Percentiles rank a stretch among this genome's conserved stretches.
Evolutionary conservation across 257 asterid species (phyloP).

Genomic region (Lycium barbarum): DNA sequence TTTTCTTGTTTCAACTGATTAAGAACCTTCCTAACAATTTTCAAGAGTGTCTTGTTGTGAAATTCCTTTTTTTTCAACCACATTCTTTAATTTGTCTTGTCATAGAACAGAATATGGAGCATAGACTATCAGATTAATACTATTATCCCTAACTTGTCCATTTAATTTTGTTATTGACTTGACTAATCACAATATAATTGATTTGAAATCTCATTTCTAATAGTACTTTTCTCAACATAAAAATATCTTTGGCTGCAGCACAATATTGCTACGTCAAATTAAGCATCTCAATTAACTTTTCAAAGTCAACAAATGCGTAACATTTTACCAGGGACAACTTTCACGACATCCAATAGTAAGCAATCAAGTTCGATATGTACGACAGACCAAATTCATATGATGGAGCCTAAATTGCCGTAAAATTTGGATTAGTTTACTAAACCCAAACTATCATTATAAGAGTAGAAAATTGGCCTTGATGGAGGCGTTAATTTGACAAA

Average conservation of each 20-base stretch:
- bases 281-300: slow-evolving; percentile 5
- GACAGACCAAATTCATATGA: not conserved
- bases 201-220: slow-evolving; percentile 17
- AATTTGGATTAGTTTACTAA: not conserved
- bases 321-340: not conserved
- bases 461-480: not conserved
- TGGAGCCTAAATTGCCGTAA: not conserved
- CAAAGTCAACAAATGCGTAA: not conserved
- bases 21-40: slow-evolving; percentile 28
- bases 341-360: not conserved
- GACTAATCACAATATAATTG: slow-evolving; percentile 21
- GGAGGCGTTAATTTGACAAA: not conserved
- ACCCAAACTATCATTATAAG: not conserved
- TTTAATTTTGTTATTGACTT: slow-evolving; percentile 19
- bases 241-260: not conserved
- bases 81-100: slow-evolving; percentile 22
- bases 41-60: not conserved
- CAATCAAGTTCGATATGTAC: not conserved
- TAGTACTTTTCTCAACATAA: not conserved
- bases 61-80: not conserved
- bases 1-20: not conserved
- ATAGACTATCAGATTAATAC: not conserved
- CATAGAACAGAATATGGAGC: slow-evolving; percentile 13
- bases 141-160: not conserved
- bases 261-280: too few relatives aligned